Conservation (phyloP, 2,329 filamentous ascomycete genomes). For the Ophiostoma populinum region DNA sequence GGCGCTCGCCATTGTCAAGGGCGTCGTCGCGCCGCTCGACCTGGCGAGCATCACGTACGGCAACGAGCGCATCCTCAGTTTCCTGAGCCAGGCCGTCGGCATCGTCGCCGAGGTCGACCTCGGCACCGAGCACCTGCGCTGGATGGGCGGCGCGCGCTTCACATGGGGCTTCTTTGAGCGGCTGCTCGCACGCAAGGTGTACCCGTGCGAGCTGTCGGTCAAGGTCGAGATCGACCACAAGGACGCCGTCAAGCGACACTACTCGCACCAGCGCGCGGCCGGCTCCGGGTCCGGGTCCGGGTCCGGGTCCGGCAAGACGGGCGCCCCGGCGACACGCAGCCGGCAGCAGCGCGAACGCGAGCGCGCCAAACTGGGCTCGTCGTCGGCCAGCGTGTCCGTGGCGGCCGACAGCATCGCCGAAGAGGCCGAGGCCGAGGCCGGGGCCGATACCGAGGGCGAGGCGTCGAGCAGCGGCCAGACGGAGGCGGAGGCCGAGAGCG, state of each 20-base stretch:
- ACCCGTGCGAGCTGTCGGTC: conserved; percentile 77
- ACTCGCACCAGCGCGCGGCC: conserved; percentile 19
- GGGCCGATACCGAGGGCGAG: background rate
- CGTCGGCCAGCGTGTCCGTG: conserved; percentile 3
- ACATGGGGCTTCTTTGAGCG: conserved; percentile 69
- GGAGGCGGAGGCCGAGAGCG: conserved; percentile 12
- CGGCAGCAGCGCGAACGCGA: background rate
- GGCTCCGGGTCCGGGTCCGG: background rate
- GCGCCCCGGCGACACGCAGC: too few relatives aligned
- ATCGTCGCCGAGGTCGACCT: conserved; percentile 83
- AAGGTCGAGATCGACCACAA: conserved; percentile 72
- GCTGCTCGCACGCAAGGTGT: conserved; percentile 57
- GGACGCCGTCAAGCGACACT: conserved; percentile 53
- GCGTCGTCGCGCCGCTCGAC: conserved; percentile 67
- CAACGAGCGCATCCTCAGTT: conserved; percentile 56
- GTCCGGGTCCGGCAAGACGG: background rate
- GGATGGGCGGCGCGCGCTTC: conserved; percentile 81
- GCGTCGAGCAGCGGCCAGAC: background rate
- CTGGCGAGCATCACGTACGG: conserved; percentile 79
- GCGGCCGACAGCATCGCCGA: background rate
- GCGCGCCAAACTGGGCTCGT: conserved; percentile 4
- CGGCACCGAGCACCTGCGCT: conserved; percentile 76
- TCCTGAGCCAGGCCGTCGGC: conserved; percentile 78
- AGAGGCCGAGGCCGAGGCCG: too few relatives aligned
- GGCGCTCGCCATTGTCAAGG: conserved; percentile 74